Evolutionary conservation across 768 basidiomycete species (phyloP).

Genomic region (Trametes gibbosa): DNA sequence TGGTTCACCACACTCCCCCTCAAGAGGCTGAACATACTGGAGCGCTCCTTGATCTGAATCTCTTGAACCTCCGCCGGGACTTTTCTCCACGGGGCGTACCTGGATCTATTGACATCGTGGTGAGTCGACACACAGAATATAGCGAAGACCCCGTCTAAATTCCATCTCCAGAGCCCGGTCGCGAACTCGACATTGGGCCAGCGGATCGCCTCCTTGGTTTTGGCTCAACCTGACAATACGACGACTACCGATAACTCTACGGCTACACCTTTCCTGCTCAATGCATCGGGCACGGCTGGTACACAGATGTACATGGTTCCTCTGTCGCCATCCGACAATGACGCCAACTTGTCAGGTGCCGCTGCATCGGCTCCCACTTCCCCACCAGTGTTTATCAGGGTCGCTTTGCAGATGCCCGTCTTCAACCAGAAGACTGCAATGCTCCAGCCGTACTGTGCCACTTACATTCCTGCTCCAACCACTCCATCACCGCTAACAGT

Average conservation of each 20-base stretch:
- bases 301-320: constrained; percentile 31
- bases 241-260: constrained; percentile 17
- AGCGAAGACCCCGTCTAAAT: not conserved
- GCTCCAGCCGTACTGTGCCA: constrained; percentile 52
- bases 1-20: not conserved
- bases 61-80: constrained; percentile 8
- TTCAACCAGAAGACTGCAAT: constrained; percentile 37
- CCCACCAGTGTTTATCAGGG: constrained; percentile 22
- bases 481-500: constrained; percentile 49
- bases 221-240: constrained; percentile 24
- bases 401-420: constrained; percentile 45
- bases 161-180: constrained; percentile 32
- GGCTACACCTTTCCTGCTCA: constrained; percentile 27
- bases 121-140: constrained; percentile 25
- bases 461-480: constrained; percentile 53
- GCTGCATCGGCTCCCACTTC: constrained; percentile 7
- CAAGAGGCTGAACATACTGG: not conserved
- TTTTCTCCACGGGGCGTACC: constrained; percentile 26
- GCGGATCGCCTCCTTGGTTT: constrained; percentile 41
- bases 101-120: constrained; percentile 51
- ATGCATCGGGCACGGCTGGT: constrained; percentile 29
- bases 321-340: not conserved
- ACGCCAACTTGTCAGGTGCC: not conserved
- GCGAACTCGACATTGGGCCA: constrained; percentile 31
- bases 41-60: not conserved